Percentiles rank a stretch among this genome's conserved stretches.
These are phyloP conservation scores for Zygnema cylindricum DNA, from an alignment of 139 green algal species.

Conservation along the genomic window DNA sequence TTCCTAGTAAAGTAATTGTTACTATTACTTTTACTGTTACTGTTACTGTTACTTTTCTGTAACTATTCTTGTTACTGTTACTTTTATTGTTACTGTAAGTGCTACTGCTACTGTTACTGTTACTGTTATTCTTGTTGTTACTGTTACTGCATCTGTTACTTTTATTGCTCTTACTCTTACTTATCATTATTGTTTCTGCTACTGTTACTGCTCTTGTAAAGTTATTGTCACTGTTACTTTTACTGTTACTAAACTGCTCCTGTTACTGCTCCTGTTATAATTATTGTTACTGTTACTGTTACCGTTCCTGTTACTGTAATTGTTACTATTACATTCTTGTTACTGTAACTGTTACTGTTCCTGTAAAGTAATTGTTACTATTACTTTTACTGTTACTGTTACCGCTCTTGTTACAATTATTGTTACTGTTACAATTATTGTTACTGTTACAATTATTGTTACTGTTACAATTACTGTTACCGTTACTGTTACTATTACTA, in stretches of 20 bases:
- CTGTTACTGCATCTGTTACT: background rate
- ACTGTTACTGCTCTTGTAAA: background rate
- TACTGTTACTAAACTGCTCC: slow-evolving; percentile 7
- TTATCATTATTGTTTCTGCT: slow-evolving; percentile 2
- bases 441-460: background rate
- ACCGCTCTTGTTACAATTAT: background rate
- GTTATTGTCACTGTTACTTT: background rate
- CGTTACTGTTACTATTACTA: slow-evolving; percentile 21
- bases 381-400: slow-evolving; percentile 12
- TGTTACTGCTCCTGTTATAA: slow-evolving; percentile 28
- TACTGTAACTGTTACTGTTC: background rate
- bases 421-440: slow-evolving; percentile 12
- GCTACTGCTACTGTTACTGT: background rate
- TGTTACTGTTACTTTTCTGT: slow-evolving; percentile 18
- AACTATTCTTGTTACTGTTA: background rate
- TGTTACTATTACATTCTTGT: background rate
- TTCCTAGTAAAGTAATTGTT: slow-evolving; percentile 10
- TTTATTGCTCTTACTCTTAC: slow-evolving; percentile 2
- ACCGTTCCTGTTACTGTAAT: slow-evolving; percentile 5
- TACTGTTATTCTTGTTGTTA: background rate
- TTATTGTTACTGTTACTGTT: slow-evolving; percentile 26
- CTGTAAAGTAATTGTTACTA: background rate
- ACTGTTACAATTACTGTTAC: slow-evolving; percentile 7
- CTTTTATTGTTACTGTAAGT: background rate
- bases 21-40: background rate